Base-by-base conservation (phyloP, 495 filamentous ascomycete species). In the Hypomontagnella monticulosa region DNA sequence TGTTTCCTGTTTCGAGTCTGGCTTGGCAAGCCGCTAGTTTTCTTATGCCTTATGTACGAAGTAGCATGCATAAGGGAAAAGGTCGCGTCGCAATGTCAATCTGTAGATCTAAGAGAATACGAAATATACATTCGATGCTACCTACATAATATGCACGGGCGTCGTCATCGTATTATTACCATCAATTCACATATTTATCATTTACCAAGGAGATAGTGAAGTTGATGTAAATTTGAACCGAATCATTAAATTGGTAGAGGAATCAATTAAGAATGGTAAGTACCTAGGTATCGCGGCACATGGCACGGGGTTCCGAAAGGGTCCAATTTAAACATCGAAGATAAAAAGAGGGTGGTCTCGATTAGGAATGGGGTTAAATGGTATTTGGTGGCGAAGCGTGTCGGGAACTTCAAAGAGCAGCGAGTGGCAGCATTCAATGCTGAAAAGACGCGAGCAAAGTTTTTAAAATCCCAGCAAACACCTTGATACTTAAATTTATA, bases 1-100 rank as follows among this genome's bases (percentile, higher is more conserved):
- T 50, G 59, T 68, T 69, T 63, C 60, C 56, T 61, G 66, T 69
- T 69, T 69, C 60, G 55, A 60, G 54, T 46, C 38, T 40, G 48
- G 49, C 60, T 69, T 69, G 66, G 66, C 66, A 46, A 50, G 16
- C 51, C 3, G 41, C 44, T 57, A 47, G 20, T 15, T 34, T 27
- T 34, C 10, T 52, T 15, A 53, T 40, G 14, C 43, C 16, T 47
- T 14, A 38, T 10, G 8, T 10, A 12, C 9, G 36, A 14, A 6
- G 36, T 53, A 34, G 7, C 11, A 14, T 41, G 27, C 16, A 4
- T 40, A 33, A 15, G 32, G 34, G 38, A 52, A 6, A 41, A 38
- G 36, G 52, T 42, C 46, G 57, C 50, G 57, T 61, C 57, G 63
- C 20, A 61, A 61, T 66, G 50, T 55, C 14, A 56, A 61, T 60